These are phyloP conservation scores for Tolypocladium tundrense DNA, from an alignment of 2,329 filamentous ascomycete genomes.

Conservation along the genomic window DNA sequence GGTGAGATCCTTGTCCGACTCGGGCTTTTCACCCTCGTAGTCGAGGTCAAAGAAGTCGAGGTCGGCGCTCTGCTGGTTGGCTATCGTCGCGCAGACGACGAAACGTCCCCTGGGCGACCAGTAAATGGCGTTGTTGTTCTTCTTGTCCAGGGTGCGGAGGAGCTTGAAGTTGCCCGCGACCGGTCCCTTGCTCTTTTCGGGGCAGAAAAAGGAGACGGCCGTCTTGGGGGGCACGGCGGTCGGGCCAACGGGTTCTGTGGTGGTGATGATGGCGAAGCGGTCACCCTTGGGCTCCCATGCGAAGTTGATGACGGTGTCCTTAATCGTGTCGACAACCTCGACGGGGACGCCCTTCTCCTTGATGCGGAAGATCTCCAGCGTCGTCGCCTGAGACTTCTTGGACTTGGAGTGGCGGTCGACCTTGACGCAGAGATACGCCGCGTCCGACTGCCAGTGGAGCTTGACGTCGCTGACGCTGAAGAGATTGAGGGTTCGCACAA, in stretches of 20 bases:
- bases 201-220: conserved; percentile 89
- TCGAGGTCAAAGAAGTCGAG: conserved; percentile 97
- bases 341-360: conserved; percentile 96
- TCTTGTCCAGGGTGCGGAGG: conserved; percentile 91
- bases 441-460: conserved; percentile 97
- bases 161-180: conserved; percentile 90
- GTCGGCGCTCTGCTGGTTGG: conserved; percentile 87
- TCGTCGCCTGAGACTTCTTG: conserved; percentile 95
- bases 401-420: conserved; percentile 98
- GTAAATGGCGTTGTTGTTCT: conserved; percentile 99
- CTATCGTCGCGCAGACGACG: conserved; percentile 85
- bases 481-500: conserved; percentile 87
- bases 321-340: conserved; percentile 94
- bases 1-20: conserved; percentile 85
- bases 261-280: conserved; percentile 94
- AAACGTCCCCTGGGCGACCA: conserved; percentile 96
- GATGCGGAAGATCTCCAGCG: conserved; percentile 95
- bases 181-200: conserved; percentile 81
- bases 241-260: conserved; percentile 67
- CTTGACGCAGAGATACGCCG: conserved; percentile 92
- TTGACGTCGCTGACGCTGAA: conserved; percentile 98
- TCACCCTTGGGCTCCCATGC: conserved; percentile 98
- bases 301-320: conserved; percentile 99
- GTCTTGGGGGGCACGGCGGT: conserved; percentile 89
- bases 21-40: conserved; percentile 93